These are phyloP conservation scores for Pleurotus eryngii DNA, from an alignment of 768 basidiomycete genomes.

Conservation along the genomic window DNA sequence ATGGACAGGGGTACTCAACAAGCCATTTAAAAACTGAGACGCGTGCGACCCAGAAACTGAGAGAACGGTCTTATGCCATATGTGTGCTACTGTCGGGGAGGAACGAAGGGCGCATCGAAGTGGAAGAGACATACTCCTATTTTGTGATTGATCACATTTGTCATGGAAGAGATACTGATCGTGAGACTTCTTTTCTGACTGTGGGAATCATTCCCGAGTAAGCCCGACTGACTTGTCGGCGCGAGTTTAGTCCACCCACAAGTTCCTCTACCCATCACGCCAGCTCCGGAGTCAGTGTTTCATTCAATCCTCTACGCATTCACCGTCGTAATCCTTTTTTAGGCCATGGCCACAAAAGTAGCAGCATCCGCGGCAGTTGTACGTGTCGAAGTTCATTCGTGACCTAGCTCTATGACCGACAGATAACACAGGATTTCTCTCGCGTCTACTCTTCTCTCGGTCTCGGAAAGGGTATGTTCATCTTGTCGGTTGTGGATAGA, in stretches of 20 bases:
- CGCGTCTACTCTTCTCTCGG: constrained; percentile 80
- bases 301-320: background rate
- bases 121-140: constrained; percentile 30
- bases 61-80: constrained; percentile 66
- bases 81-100: constrained; percentile 54
- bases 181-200: background rate
- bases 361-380: constrained; percentile 13
- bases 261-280: background rate
- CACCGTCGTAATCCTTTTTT: background rate
- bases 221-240: background rate
- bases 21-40: constrained; percentile 77
- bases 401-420: background rate
- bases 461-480: constrained; percentile 76
- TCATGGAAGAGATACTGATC: background rate
- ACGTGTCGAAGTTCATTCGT: background rate
- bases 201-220: background rate
- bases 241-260: background rate
- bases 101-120: constrained; percentile 41
- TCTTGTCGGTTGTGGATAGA: background rate
- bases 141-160: no score
- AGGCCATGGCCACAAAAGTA: constrained; percentile 13
- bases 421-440: constrained; percentile 64
- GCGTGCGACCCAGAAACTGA: constrained; percentile 81
- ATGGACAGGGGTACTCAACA: constrained; percentile 53
- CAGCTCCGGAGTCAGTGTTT: constrained; percentile 3